A percentile compares a stretch with the other conserved stretches of the same genome.
phyloP scores from a whole-genome alignment of 2,329 filamentous ascomycete genomes.

The Shiraia sp. region DNA sequence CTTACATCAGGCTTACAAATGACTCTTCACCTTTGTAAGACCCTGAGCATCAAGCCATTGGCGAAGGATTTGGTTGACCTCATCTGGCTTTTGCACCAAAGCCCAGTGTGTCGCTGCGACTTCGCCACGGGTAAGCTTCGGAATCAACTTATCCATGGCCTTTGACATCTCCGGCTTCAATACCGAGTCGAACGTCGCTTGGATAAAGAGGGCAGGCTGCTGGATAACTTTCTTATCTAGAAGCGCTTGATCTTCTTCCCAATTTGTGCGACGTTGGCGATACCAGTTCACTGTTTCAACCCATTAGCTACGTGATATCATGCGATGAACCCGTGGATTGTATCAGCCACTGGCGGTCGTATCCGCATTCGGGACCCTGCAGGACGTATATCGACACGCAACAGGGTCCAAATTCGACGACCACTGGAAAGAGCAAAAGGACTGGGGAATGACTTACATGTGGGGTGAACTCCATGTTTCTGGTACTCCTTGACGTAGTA shows the following conservation, averaged over 20 bases:
- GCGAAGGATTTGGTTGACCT: slow-evolving; percentile 70
- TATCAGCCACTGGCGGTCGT: neutral
- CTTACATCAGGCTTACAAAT: slow-evolving; percentile 40
- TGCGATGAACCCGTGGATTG: neutral
- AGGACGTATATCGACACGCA: too few species aligned
- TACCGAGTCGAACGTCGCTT: slow-evolving; percentile 70
- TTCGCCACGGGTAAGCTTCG: slow-evolving; percentile 65
- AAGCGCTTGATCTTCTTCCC: slow-evolving; percentile 67
- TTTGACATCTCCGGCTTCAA: slow-evolving; percentile 71
- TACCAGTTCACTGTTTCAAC: slow-evolving; percentile 76
- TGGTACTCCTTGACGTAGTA: slow-evolving; percentile 75
- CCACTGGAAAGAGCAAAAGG: neutral
- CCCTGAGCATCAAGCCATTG: slow-evolving; percentile 68
- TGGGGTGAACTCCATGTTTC: slow-evolving; percentile 75
- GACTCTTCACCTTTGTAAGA: slow-evolving; percentile 48
- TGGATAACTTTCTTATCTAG: slow-evolving; percentile 38
- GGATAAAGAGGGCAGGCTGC: slow-evolving; percentile 71
- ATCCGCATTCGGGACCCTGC: too few species aligned
- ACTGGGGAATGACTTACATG: slow-evolving; percentile 52
- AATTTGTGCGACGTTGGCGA: slow-evolving; percentile 72
- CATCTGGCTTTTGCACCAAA: slow-evolving; percentile 70
- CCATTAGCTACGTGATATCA: slow-evolving; percentile 17
- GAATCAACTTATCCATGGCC: slow-evolving; percentile 71
- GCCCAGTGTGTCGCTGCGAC: slow-evolving; percentile 82
- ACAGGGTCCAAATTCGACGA: neutral